Conservation (phyloP, 176 grass and related monocot genomes). For the Elaeis guineensis region DNA sequence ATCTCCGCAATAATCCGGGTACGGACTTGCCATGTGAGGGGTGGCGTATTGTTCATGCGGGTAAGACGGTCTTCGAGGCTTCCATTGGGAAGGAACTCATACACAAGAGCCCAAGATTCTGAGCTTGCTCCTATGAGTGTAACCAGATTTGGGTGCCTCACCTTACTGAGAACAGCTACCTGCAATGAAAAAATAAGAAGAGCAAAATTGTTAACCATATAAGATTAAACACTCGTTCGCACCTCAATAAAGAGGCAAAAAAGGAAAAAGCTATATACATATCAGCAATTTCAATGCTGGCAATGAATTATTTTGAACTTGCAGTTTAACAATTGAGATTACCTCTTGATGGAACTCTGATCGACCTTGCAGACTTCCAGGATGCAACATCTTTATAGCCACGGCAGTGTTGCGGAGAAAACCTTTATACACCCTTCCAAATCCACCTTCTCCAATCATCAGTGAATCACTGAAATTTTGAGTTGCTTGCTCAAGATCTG, state of each 20-base stretch:
- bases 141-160: slow-evolving; percentile 25
- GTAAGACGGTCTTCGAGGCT: slow-evolving; percentile 17
- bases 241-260: too few relatives aligned
- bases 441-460: slow-evolving; percentile 71
- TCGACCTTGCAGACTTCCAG: slow-evolving; percentile 40
- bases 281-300: too few relatives aligned
- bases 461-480: slow-evolving; percentile 45
- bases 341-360: slow-evolving; percentile 64
- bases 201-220: too few relatives aligned
- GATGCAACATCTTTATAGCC: slow-evolving; percentile 64
- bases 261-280: too few relatives aligned
- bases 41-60: not conserved
- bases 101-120: slow-evolving; percentile 15
- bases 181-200: not conserved
- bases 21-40: slow-evolving; percentile 14
- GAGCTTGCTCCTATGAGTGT: slow-evolving; percentile 22
- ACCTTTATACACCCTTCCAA: slow-evolving; percentile 61
- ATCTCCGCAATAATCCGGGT: slow-evolving; percentile 16
- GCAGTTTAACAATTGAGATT: not conserved
- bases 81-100: slow-evolving; percentile 26
- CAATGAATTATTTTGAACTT: too few relatives aligned
- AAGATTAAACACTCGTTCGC: too few relatives aligned
- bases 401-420: slow-evolving; percentile 44
- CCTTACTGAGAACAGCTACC: slow-evolving; percentile 17
- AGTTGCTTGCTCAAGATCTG: slow-evolving; percentile 63